A percentile compares a stretch with the other conserved stretches of the same genome.
Conservation (phyloP, 306 rosid genomes). For the Gastrolobium bilobum region DNA sequence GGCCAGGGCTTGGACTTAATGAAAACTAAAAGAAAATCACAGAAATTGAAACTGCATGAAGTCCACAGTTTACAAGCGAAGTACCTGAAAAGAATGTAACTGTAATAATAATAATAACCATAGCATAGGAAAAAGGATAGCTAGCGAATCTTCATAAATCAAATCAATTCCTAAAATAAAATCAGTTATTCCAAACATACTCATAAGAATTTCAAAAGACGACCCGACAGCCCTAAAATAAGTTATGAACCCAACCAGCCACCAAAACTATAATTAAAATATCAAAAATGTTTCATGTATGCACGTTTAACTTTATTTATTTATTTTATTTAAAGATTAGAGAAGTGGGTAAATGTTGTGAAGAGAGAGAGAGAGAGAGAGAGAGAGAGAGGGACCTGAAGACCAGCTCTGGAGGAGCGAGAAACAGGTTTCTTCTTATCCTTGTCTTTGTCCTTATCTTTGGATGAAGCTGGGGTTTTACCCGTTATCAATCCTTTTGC, state of each 20-base stretch:
- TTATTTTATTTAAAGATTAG: too few relatives aligned
- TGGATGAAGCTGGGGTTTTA: slow-evolving; percentile 53
- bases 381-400: slow-evolving; percentile 53
- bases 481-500: slow-evolving; percentile 71
- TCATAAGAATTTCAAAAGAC: too few relatives aligned
- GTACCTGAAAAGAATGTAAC: too few relatives aligned
- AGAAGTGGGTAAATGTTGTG: too few relatives aligned
- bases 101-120: too few relatives aligned
- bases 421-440: slow-evolving; percentile 72
- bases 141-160: neutral
- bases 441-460: slow-evolving; percentile 64
- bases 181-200: neutral
- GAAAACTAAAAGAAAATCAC: neutral
- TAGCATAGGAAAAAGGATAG: neutral
- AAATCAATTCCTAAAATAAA: neutral
- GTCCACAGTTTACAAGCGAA: too few relatives aligned
- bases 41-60: neutral
- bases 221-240: neutral
- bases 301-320: too few relatives aligned
- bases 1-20: neutral
- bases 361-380: neutral
- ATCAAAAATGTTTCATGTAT: neutral
- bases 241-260: neutral
- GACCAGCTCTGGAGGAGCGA: slow-evolving; percentile 75
- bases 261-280: neutral